phyloP scores from a whole-genome alignment of 768 basidiomycete genomes.

The Phlebiopsis flavidoalba region DNA sequence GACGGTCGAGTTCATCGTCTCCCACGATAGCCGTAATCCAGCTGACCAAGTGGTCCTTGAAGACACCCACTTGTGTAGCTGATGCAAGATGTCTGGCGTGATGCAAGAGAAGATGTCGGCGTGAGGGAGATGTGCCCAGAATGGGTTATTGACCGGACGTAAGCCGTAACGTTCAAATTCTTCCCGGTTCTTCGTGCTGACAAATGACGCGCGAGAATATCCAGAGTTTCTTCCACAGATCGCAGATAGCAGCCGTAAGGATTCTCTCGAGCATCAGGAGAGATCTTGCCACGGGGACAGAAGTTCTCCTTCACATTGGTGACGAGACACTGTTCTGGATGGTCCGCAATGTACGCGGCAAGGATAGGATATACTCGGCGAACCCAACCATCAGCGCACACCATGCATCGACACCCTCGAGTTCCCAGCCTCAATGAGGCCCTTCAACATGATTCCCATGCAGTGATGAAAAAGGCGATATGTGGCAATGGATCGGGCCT shows the following conservation, averaged over 20 bases:
- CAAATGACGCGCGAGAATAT: neutral
- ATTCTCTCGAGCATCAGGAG: slow-evolving; percentile 1
- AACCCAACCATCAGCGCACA: slow-evolving; percentile 11
- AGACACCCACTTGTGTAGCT: slow-evolving; percentile 42
- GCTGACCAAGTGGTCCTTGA: slow-evolving; percentile 36
- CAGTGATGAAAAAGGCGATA: slow-evolving; percentile 17
- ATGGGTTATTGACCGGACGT: slow-evolving; percentile 12
- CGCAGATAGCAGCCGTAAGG: neutral
- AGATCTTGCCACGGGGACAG: slow-evolving; percentile 8
- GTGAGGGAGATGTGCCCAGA: slow-evolving; percentile 33
- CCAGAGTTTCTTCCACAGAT: neutral
- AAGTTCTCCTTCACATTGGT: slow-evolving; percentile 1
- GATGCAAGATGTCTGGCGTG: slow-evolving; percentile 39
- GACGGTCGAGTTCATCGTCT: slow-evolving; percentile 26
- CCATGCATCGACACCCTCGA: slow-evolving; percentile 15
- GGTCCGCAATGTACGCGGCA: slow-evolving; percentile 16
- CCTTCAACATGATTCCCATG: slow-evolving; percentile 13
- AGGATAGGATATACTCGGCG: slow-evolving; percentile 14
- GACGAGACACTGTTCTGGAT: slow-evolving; percentile 21
- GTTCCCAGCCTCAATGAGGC: slow-evolving; percentile 6
- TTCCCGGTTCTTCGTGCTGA: neutral
- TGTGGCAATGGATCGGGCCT: neutral
- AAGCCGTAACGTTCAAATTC: neutral
- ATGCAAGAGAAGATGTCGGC: slow-evolving; percentile 32
- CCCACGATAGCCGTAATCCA: slow-evolving; percentile 26